Percentiles rank a stretch among this genome's conserved stretches.
phyloP scores from a whole-genome alignment of 176 grass and related monocot genomes.

The Aechmea fasciata region DNA sequence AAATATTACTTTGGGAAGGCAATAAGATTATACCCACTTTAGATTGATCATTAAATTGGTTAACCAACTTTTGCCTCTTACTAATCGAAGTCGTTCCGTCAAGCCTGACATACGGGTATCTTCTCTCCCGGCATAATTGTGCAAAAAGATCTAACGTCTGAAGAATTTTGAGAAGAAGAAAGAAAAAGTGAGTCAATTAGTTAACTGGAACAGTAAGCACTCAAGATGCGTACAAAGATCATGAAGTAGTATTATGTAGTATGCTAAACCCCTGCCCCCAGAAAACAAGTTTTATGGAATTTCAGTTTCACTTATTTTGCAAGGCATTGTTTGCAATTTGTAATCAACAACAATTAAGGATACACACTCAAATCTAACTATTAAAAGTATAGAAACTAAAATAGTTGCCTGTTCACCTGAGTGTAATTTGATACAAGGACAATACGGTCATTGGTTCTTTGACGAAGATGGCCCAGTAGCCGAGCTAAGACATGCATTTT shows the following conservation, averaged over 20 bases:
- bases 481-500: constrained; percentile 98
- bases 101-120: constrained; percentile 82
- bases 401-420: constrained; percentile 45
- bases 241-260: not conserved
- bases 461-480: constrained; percentile 69
- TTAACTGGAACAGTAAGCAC: not conserved
- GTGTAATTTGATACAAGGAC: constrained; percentile 99
- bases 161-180: constrained; percentile 18
- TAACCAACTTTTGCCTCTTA: constrained; percentile 95
- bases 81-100: constrained; percentile 90
- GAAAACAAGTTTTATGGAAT: too few relatives aligned
- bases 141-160: constrained; percentile 93
- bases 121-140: constrained; percentile 95
- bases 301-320: too few relatives aligned
- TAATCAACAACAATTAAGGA: constrained; percentile 10
- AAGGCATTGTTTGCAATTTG: constrained; percentile 6
- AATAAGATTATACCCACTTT: constrained; percentile 40
- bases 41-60: constrained; percentile 81
- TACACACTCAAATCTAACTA: constrained; percentile 11
- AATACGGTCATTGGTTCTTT: constrained; percentile 87
- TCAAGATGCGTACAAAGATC: not conserved
- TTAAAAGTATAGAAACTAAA: not conserved
- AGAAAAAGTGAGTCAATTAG: not conserved
- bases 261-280: too few relatives aligned
- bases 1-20: not conserved